These are phyloP conservation scores for Emergomyces orientalis DNA, from an alignment of 2,329 filamentous ascomycete genomes.

Conservation along the genomic window DNA sequence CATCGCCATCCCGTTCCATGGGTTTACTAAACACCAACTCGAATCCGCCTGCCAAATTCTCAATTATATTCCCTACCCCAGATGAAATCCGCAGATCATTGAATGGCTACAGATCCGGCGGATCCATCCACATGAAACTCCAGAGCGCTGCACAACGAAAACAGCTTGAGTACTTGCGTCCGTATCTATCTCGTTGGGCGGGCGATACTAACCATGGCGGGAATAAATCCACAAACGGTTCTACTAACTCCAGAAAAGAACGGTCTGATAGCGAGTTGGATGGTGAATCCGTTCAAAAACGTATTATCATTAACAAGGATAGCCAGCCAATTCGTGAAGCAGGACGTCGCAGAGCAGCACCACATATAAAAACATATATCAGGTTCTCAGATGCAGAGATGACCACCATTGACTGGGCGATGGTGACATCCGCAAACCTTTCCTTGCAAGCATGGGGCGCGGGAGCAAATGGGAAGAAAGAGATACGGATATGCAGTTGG, in stretches of 20 bases:
- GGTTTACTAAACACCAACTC: conserved; percentile 10
- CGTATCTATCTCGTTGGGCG: conserved; percentile 67
- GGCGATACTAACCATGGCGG: conserved; percentile 40
- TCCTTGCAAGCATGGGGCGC: conserved; percentile 86
- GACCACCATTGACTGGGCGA: conserved; percentile 64
- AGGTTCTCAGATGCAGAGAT: conserved; percentile 44
- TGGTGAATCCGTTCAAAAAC: neutral
- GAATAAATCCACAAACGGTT: neutral
- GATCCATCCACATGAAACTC: conserved; percentile 72
- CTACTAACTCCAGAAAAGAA: neutral
- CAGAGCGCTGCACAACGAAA: conserved; percentile 60
- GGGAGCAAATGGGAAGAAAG: conserved; percentile 45
- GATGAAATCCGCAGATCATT: conserved; percentile 67
- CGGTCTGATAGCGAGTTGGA: neutral
- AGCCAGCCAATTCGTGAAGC: conserved; percentile 36
- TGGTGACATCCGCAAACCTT: conserved; percentile 83
- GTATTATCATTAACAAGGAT: neutral
- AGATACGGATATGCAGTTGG: conserved; percentile 67
- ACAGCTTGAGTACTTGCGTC: conserved; percentile 63
- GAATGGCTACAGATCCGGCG: conserved; percentile 68
- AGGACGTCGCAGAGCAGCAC: conserved; percentile 61
- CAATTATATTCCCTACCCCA: conserved; percentile 70
- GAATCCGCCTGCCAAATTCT: conserved; percentile 42
- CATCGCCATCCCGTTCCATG: conserved; percentile 12
- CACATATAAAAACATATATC: conserved; percentile 85